Evolutionary conservation across 78 protist species (phyloP).

Genomic region (Polysphondylium violaceum): DNA sequence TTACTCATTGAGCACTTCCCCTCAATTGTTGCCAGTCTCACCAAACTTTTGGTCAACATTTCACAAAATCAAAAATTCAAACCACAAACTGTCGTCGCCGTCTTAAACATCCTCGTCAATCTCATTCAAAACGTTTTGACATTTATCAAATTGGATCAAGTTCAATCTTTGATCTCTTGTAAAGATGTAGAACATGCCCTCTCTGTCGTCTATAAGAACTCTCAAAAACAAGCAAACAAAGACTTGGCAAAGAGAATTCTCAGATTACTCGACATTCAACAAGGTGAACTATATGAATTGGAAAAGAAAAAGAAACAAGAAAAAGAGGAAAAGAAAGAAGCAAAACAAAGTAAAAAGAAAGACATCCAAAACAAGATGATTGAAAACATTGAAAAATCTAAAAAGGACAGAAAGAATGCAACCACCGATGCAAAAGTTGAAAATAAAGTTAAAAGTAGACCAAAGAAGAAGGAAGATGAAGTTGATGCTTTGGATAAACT

Average conservation of each 20-base stretch:
- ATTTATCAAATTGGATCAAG: neutral
- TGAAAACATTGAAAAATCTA: constrained; percentile 45
- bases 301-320: constrained; percentile 36
- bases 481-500: constrained; percentile 31
- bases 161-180: neutral
- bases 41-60: neutral
- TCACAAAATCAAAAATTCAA: neutral
- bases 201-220: neutral
- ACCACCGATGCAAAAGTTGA: constrained; percentile 52
- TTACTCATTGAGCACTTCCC: neutral
- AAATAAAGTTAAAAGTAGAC: constrained; percentile 51
- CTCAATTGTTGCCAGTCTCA: neutral
- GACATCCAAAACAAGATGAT: too few relatives aligned
- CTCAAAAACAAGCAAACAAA: constrained; percentile 24
- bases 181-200: neutral
- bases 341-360: neutral
- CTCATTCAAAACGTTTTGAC: neutral
- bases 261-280: neutral
- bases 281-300: constrained; percentile 10
- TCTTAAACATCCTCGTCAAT: neutral
- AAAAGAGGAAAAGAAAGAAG: constrained; percentile 22
- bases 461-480: constrained; percentile 56
- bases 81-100: neutral
- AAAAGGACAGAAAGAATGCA: constrained; percentile 4
- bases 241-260: constrained; percentile 32